Evolutionary conservation across 1,139 yeast genomes (phyloP), one percentile per base, ranked within the genome.

Genomic region (Protomyces gravidus): DNA sequence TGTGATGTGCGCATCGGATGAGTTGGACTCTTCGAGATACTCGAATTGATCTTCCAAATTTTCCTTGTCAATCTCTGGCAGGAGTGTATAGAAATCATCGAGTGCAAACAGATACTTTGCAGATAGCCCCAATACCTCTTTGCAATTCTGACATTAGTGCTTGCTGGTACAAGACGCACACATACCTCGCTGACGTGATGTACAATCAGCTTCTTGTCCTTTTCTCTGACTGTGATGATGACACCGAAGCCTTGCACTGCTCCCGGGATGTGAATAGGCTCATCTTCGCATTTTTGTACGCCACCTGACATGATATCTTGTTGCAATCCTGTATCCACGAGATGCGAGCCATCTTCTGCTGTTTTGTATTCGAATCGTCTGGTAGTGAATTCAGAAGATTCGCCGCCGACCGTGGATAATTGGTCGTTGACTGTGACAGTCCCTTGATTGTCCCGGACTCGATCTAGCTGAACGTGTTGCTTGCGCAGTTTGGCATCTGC

Each of bases 251-350:
- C 32, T 28, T 56, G 60, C 2, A 56, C 40, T 5, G 55, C 56
- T 7, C 60, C 60, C 1, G 60, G 60, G 13, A 45, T 50, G 33
- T 56, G 60, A 13, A 56, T 56, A 13, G 60, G 60, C 28, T 56
- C 60, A 25, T 56, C 60, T 50, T 56, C 60, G 26, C 60, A 56
- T 15, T 36, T 33, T 21, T 48, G 53, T 5, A 55, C 42, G 19
- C 42, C 49, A 13, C 48, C 48, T 13, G 21, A 13, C 17, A 15
- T 5, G 23, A 36, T 36, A 23, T 33, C 36, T 13, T 46, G 45
- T 3, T 25, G 45, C 13, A 53, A 26, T 3, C 51, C 50, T 6
- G 58, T 53, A 23, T 23, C 17, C 19, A 53, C 58, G 9, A 19
- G 17, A 11, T 53, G 58, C 23, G 58, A 26, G n/a, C 58, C 58